Evolutionary conservation across 257 asterid genomes (phyloP).

Genomic region (Plantago elongata): DNA sequence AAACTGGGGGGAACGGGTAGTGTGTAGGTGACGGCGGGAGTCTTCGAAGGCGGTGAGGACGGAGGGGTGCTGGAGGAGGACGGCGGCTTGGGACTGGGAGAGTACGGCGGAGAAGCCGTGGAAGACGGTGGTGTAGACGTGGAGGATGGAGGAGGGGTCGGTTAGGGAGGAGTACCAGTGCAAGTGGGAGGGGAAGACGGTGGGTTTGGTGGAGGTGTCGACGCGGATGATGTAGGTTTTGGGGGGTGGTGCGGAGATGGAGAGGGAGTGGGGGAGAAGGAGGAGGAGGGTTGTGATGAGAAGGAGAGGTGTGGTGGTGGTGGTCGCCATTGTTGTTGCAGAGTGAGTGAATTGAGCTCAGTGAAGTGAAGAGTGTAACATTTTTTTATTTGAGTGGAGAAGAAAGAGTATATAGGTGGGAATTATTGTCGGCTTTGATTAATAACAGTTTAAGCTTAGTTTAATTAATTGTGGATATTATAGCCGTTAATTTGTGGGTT

Average conservation of each 20-base stretch:
- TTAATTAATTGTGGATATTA: background rate
- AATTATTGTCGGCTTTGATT: conserved; percentile 27
- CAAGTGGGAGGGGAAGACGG: conserved; percentile 76
- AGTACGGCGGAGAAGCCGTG: conserved; percentile 89
- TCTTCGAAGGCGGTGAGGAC: conserved; percentile 73
- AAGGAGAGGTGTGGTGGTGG: conserved; percentile 4
- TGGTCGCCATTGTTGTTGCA: conserved; percentile 24
- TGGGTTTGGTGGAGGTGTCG: conserved; percentile 66
- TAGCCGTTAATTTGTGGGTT: conserved; percentile 24
- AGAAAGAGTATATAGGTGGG: conserved; percentile 25
- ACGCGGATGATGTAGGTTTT: conserved; percentile 78
- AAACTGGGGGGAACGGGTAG: conserved; percentile 96
- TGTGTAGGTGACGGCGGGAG: conserved; percentile 79
- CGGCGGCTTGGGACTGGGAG: conserved; percentile 55
- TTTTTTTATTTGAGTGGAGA: conserved; percentile 15
- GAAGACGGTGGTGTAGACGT: conserved; percentile 79
- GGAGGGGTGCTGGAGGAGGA: conserved; percentile 60
- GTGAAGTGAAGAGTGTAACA: conserved; percentile 13
- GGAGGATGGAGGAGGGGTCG: conserved; percentile 63
- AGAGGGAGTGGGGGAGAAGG: background rate
- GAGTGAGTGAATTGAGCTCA: background rate
- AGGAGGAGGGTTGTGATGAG: conserved; percentile 5
- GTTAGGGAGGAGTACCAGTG: conserved; percentile 91
- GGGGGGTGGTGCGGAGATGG: conserved; percentile 13
- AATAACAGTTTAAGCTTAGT: background rate